phyloP scores from a whole-genome alignment of 2,329 filamentous ascomycete genomes.

The Aspergillus sp. region DNA sequence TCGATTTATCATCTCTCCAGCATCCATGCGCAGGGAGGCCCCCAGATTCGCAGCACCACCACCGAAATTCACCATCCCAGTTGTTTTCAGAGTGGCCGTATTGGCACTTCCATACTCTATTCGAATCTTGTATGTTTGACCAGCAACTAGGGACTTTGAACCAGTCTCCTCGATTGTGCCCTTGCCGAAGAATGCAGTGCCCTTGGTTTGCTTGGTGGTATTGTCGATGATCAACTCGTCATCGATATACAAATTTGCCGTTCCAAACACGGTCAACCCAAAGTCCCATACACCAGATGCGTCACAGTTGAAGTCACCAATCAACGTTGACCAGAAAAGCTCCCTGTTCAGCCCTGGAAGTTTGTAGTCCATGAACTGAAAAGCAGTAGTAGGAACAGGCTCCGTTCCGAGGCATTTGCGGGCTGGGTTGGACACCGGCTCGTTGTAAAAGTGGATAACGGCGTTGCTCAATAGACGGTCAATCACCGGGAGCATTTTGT shows the following conservation, averaged over 20 bases:
- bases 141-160: slow-evolving; percentile 54
- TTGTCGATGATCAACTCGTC: slow-evolving; percentile 64
- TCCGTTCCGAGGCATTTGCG: slow-evolving; percentile 52
- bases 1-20: slow-evolving; percentile 9
- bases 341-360: slow-evolving; percentile 49
- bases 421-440: slow-evolving; percentile 49
- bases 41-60: slow-evolving; percentile 61
- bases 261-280: slow-evolving; percentile 61
- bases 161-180: slow-evolving; percentile 63
- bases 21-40: slow-evolving; percentile 44
- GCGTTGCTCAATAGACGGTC: slow-evolving; percentile 29
- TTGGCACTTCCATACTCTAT: slow-evolving; percentile 59
- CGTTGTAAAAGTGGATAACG: slow-evolving; percentile 56
- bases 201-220: slow-evolving; percentile 58
- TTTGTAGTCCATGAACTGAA: slow-evolving; percentile 52
- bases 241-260: slow-evolving; percentile 62
- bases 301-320: slow-evolving; percentile 57
- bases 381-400: slow-evolving; percentile 38
- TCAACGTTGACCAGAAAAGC: slow-evolving; percentile 24
- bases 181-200: slow-evolving; percentile 62
- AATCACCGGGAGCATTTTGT: slow-evolving; percentile 33
- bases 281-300: slow-evolving; percentile 62
- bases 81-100: slow-evolving; percentile 53
- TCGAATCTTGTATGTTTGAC: slow-evolving; percentile 55
- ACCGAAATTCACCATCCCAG: slow-evolving; percentile 48